Conservation (phyloP, 352 stramenopile genomes). For the Globisporangium canariense region DNA sequence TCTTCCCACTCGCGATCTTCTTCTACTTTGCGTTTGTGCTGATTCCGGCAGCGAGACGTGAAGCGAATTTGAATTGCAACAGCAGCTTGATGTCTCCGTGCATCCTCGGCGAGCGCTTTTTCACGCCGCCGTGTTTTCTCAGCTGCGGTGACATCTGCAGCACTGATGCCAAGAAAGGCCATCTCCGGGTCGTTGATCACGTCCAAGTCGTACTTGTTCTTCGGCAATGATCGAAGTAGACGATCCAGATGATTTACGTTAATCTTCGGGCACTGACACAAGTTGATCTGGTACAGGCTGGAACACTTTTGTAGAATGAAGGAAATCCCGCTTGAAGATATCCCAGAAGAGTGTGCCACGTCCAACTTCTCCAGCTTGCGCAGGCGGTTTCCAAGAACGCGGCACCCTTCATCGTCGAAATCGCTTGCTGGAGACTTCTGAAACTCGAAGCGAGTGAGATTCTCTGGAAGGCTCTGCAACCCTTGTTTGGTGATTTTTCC, state of each 20-base stretch:
- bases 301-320: conserved; percentile 33
- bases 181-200: conserved; percentile 45
- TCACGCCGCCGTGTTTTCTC: conserved; percentile 38
- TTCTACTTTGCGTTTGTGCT: conserved; percentile 21
- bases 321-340: conserved; percentile 26
- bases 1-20: conserved; percentile 35
- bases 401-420: conserved; percentile 34
- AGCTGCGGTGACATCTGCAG: conserved; percentile 31
- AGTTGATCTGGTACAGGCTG: conserved; percentile 50
- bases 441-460: conserved; percentile 36
- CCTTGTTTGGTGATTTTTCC: conserved; percentile 28
- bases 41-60: conserved; percentile 23
- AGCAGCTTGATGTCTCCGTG: conserved; percentile 26
- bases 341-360: conserved; percentile 27
- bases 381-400: conserved; percentile 25
- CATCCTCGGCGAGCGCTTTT: conserved; percentile 14
- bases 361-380: conserved; percentile 41
- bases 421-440: conserved; percentile 7
- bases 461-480: conserved; percentile 40
- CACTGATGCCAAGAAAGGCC: conserved; percentile 43
- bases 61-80: conserved; percentile 46
- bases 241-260: conserved; percentile 25
- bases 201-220: conserved; percentile 41
- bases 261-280: conserved; percentile 34
- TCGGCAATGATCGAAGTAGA: conserved; percentile 14